These are phyloP conservation scores for Pelargonium exstipulatum DNA, from an alignment of 441 rosid genomes.

Conservation along the genomic window DNA sequence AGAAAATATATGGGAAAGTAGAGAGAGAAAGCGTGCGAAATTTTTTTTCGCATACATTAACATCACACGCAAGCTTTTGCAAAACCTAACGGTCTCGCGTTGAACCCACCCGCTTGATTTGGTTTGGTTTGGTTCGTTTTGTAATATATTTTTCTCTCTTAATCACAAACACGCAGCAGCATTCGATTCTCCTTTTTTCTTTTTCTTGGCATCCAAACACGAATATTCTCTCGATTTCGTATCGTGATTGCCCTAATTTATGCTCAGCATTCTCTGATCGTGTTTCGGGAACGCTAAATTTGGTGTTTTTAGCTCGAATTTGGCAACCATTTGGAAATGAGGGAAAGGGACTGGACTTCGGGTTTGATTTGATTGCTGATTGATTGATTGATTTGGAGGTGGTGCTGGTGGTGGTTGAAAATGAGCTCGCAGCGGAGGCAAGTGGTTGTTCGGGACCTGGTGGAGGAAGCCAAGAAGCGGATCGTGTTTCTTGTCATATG, in stretches of 20 bases:
- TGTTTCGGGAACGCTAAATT: background rate
- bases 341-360: conserved; percentile 6
- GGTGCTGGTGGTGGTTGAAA: conserved; percentile 10
- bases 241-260: background rate
- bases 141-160: background rate
- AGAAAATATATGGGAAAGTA: too few species aligned
- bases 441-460: conserved; percentile 63
- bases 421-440: conserved; percentile 62
- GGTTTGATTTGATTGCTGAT: conserved; percentile 5
- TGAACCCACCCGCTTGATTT: background rate
- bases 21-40: too few species aligned
- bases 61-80: conserved; percentile 6
- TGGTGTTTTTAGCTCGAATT: background rate
- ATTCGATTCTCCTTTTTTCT: background rate
- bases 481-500: conserved; percentile 74
- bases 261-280: conserved; percentile 18
- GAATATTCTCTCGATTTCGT: background rate
- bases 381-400: background rate
- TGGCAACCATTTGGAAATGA: conserved; percentile 7
- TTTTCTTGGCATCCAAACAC: conserved; percentile 5
- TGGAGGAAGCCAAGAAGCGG: conserved; percentile 95
- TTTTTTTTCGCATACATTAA: too few species aligned
- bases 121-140: background rate
- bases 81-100: conserved; percentile 10
- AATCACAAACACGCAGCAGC: background rate